These are phyloP conservation scores for Rubroshorea leprosula DNA, from an alignment of 345 rosid genomes.

Conservation along the genomic window DNA sequence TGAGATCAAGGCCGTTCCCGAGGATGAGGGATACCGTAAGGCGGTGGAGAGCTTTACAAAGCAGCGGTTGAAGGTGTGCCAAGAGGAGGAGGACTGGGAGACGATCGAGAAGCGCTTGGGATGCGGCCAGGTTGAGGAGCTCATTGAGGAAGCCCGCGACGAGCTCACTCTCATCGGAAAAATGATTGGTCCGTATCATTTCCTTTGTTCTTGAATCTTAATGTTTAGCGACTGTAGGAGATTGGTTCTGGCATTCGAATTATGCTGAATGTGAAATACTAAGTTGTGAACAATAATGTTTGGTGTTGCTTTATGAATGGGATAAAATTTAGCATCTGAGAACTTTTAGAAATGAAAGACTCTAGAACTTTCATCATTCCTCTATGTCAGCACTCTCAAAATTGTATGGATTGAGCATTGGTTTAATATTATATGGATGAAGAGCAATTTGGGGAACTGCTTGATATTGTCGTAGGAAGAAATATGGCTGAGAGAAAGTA, in stretches of 20 bases:
- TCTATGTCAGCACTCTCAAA: no score
- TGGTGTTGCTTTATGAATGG: no score
- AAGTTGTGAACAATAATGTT: no score
- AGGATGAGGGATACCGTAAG: slow-evolving; percentile 95
- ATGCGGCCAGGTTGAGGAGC: slow-evolving; percentile 98
- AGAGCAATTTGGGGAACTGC: neutral
- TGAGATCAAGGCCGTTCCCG: slow-evolving; percentile 90
- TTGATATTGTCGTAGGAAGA: neutral
- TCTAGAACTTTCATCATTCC: no score
- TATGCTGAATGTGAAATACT: no score
- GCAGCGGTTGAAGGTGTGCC: slow-evolving; percentile 69
- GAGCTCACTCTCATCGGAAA: slow-evolving; percentile 86
- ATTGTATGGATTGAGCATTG: no score
- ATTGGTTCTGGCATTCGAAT: neutral
- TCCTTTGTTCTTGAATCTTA: neutral
- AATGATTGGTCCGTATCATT: slow-evolving; percentile 72
- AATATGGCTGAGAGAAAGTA: neutral
- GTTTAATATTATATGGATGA: no score
- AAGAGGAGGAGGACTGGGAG: slow-evolving; percentile 89
- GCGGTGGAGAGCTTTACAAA: slow-evolving; percentile 85
- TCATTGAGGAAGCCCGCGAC: slow-evolving; percentile 86
- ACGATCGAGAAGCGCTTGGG: slow-evolving; percentile 75
- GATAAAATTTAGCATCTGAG: no score
- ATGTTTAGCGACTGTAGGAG: neutral
- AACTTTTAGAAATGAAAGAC: no score